These are phyloP conservation scores for Saccharomycopsis microspora DNA, from an alignment of 805 yeast species.

Conservation along the genomic window DNA sequence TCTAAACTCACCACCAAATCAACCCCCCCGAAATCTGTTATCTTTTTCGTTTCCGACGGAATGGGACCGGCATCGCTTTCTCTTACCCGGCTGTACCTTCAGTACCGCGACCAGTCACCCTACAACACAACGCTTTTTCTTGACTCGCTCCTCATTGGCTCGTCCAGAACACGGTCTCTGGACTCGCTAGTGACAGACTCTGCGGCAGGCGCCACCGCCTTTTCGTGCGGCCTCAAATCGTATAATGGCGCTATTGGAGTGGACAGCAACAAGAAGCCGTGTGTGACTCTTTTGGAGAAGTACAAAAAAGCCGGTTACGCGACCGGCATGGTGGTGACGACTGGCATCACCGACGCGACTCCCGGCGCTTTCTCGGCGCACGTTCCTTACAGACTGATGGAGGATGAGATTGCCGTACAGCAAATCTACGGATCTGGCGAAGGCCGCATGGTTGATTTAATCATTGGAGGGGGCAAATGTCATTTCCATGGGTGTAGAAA, in stretches of 20 bases:
- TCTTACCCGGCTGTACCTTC: conserved; percentile 66
- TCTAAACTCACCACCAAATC: conserved; percentile 23
- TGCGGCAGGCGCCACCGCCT: conserved; percentile 97
- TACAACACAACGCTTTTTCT: conserved; percentile 45
- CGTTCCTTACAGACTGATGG: conserved; percentile 63
- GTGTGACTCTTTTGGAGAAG: conserved; percentile 85
- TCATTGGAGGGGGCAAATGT: conserved; percentile 88
- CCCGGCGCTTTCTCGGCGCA: conserved; percentile 87
- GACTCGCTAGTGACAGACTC: conserved; percentile 79
- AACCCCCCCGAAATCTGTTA: conserved; percentile 42
- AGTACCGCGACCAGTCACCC: conserved; percentile 41
- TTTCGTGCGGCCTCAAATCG: conserved; percentile 71
- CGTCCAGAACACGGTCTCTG: conserved; percentile 74
- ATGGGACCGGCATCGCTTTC: conserved; percentile 88
- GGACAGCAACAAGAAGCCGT: conserved; percentile 51
- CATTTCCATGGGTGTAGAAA: conserved; percentile 67
- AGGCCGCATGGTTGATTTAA: conserved; percentile 71
- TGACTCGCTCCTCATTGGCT: conserved; percentile 68
- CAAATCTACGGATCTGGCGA: conserved; percentile 74
- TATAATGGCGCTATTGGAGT: conserved; percentile 94
- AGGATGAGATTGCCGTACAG: conserved; percentile 79
- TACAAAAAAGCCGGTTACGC: conserved; percentile 68
- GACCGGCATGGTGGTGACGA: conserved; percentile 89
- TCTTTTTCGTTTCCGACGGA: conserved; percentile 90
- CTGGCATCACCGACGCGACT: conserved; percentile 89